Evolutionary conservation across 1,139 yeast genomes (phyloP).

Genomic region (Saccharomyces hybrid): DNA sequence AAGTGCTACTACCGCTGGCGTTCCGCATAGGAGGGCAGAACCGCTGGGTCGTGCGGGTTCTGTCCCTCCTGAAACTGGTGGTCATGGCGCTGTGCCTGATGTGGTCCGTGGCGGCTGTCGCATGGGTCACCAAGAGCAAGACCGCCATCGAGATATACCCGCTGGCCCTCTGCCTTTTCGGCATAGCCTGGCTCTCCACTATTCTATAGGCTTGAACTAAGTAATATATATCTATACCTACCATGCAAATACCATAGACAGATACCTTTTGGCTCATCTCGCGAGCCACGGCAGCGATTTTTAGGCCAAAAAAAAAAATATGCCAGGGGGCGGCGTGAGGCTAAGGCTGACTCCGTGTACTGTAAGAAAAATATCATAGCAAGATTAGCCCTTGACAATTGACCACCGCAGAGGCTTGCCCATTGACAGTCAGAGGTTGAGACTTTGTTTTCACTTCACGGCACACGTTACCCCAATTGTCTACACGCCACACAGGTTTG

Average conservation of each 20-base stretch:
- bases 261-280: neutral
- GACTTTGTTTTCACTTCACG: neutral
- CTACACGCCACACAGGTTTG: no score
- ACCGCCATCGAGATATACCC: conserved; percentile 26
- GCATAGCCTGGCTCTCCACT: conserved; percentile 26
- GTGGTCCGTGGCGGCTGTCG: conserved; percentile 25
- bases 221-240: no score
- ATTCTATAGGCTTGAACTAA: conserved; percentile 5
- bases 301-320: neutral
- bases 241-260: no score
- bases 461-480: neutral
- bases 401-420: no score
- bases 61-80: conserved; percentile 15
- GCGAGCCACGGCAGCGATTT: neutral
- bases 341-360: neutral
- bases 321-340: neutral
- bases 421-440: no score
- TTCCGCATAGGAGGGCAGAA: conserved; percentile 10
- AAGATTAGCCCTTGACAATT: neutral
- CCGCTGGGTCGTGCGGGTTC: conserved; percentile 17
- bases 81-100: conserved; percentile 16
- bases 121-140: conserved; percentile 23
- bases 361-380: neutral
- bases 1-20: conserved; percentile 22
- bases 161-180: conserved; percentile 22